These are phyloP conservation scores for Populus alba DNA, from an alignment of 345 rosid species.

Conservation along the genomic window DNA sequence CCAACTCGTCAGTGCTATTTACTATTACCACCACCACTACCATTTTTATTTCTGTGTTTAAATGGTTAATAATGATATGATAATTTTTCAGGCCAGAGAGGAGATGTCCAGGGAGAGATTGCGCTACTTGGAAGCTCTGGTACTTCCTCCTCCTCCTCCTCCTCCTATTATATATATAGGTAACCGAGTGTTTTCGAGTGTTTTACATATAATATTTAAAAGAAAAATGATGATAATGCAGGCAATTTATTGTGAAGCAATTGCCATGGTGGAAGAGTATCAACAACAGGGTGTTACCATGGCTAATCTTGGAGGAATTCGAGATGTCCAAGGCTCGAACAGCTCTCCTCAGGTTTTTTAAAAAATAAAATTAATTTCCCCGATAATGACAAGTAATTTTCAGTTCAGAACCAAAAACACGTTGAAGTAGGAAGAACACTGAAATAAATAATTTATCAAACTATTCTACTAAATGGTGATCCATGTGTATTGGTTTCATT, in stretches of 20 bases:
- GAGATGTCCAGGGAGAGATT: conserved; percentile 90
- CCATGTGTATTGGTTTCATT: too few species aligned
- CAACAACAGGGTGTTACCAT: conserved; percentile 83
- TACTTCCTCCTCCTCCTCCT: conserved; percentile 6
- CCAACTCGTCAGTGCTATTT: conserved; percentile 54
- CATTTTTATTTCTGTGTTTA: not conserved
- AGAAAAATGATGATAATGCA: conserved; percentile 6
- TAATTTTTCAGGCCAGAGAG: conserved; percentile 74
- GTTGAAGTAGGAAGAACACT: too few species aligned
- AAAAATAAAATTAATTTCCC: too few species aligned
- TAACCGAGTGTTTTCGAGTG: too few species aligned
- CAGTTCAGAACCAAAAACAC: too few species aligned
- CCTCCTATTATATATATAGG: too few species aligned
- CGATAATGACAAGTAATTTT: too few species aligned
- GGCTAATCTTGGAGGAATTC: conserved; percentile 66
- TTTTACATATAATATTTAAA: too few species aligned
- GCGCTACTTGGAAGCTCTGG: conserved; percentile 95
- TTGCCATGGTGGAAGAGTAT: conserved; percentile 90
- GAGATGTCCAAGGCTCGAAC: conserved; percentile 80
- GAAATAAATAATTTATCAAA: too few species aligned
- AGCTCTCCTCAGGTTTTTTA: conserved; percentile 40
- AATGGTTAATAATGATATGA: not conserved
- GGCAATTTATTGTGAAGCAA: conserved; percentile 87
- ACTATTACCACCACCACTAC: not conserved
- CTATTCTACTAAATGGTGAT: too few species aligned